Evolutionary conservation across 164 flowering plant species (phyloP).

Genomic region (Vitis vinifera): ASM3070453v1 NC_081823.1:3517001-3517500

Average conservation of each 20-base stretch:
- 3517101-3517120: neutral
- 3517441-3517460: conserved; percentile 61
- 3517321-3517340: conserved; percentile 3
- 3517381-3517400: conserved; percentile 91
- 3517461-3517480: conserved; percentile 1
- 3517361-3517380: conserved; percentile 87
- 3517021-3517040: neutral
- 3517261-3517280: neutral
- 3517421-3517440: conserved; percentile 78
- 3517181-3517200: too few species aligned
- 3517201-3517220: too few species aligned
- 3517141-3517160: neutral
- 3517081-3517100: neutral
- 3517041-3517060: neutral
- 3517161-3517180: too few species aligned
- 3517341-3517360: conserved; percentile 49
- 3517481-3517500: neutral
- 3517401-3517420: conserved; percentile 82
- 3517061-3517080: neutral
- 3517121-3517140: neutral
- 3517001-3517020: too few species aligned
- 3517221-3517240: too few species aligned
- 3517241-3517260: neutral
- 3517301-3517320: conserved; percentile 1
- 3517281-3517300: too few species aligned